Percentiles rank a stretch among this genome's conserved stretches.
phyloP scores from a whole-genome alignment of 2,329 filamentous ascomycete genomes.

The Cercospora zeina region DNA sequence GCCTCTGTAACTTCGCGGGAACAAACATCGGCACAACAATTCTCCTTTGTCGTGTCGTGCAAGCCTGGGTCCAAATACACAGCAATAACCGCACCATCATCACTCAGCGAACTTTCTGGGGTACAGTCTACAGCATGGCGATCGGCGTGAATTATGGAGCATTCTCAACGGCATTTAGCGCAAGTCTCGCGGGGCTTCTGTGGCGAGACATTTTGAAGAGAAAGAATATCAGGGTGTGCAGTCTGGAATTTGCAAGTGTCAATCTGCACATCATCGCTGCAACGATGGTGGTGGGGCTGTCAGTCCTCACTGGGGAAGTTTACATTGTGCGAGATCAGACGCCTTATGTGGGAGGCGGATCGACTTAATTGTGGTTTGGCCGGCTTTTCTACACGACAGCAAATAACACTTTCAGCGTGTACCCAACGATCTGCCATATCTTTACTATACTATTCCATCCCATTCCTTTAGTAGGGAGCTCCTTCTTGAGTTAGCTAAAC shows the following conservation, averaged over 20 bases:
- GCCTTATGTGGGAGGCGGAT: conserved; percentile 38
- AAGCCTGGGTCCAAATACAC: conserved; percentile 66
- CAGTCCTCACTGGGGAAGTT: conserved; percentile 63
- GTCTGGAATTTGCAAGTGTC: conserved; percentile 65
- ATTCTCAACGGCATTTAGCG: conserved; percentile 71
- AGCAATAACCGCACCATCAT: conserved; percentile 51
- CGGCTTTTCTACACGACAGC: neutral
- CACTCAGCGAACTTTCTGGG: conserved; percentile 68
- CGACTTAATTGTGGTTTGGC: neutral
- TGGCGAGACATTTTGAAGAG: conserved; percentile 70
- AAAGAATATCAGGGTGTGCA: conserved; percentile 66
- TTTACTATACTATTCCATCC: neutral
- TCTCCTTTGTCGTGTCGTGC: conserved; percentile 68
- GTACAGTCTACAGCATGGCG: conserved; percentile 72
- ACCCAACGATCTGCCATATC: neutral
- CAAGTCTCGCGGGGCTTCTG: conserved; percentile 68
- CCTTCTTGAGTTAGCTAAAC: neutral
- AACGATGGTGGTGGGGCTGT: conserved; percentile 64
- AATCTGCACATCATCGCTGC: conserved; percentile 72
- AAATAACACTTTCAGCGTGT: neutral
- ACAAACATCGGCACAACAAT: conserved; percentile 78
- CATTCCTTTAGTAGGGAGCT: neutral
- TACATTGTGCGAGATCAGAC: conserved; percentile 56
- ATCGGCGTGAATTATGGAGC: conserved; percentile 74
- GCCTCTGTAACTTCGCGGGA: conserved; percentile 66